phyloP scores from a whole-genome alignment of 208 protist species.

The Acanthamoeba rhysodes region DNA sequence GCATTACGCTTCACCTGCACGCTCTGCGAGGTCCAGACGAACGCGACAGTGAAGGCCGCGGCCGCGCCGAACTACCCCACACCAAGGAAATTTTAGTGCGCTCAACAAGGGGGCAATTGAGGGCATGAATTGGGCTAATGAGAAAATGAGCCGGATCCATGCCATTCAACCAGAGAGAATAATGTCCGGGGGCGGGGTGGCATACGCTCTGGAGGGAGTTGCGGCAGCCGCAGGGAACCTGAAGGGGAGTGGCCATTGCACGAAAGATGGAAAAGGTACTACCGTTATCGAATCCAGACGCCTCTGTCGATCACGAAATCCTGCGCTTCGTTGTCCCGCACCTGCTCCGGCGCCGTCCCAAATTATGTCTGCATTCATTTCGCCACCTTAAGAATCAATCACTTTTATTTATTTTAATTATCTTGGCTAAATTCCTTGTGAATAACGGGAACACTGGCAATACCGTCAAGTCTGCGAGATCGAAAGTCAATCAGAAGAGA shows the following conservation, averaged over 20 bases:
- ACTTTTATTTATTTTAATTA: too few relatives aligned
- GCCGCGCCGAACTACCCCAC: neutral
- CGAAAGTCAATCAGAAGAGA: too few relatives aligned
- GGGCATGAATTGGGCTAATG: neutral
- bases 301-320: conserved; percentile 17
- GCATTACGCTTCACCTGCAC: conserved; percentile 26
- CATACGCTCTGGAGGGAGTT: conserved; percentile 39
- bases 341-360: neutral
- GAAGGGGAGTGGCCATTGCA: conserved; percentile 1
- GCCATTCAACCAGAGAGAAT: neutral
- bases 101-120: neutral
- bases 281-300: neutral
- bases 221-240: conserved; percentile 32
- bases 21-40: conserved; percentile 42
- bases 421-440: too few relatives aligned
- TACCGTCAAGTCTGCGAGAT: too few relatives aligned
- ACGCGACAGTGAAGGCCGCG: neutral
- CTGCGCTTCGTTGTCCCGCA: neutral
- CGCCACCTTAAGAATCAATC: too few relatives aligned
- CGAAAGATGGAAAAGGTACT: neutral
- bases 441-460: too few relatives aligned
- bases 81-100: neutral
- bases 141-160: neutral
- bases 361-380: neutral
- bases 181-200: neutral